Evolutionary conservation across 768 basidiomycete species (phyloP).

Genomic region (Kwoniella bestiolae): DNA sequence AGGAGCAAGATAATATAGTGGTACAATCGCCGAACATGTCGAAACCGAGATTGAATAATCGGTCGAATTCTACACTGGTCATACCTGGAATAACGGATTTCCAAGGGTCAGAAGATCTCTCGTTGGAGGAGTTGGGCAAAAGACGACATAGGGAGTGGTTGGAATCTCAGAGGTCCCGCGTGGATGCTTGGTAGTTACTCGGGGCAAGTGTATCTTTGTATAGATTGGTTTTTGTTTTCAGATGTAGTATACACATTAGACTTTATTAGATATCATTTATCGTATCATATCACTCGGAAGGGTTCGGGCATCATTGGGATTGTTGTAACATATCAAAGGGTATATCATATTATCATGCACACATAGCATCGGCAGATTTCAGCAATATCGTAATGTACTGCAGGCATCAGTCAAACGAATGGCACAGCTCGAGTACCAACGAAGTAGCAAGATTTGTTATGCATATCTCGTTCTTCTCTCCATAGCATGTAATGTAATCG

Average conservation of each 20-base stretch:
- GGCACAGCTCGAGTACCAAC: too few species aligned
- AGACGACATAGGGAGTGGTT: slow-evolving; percentile 40
- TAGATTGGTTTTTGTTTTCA: too few species aligned
- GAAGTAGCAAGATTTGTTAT: not conserved
- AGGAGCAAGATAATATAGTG: slow-evolving; percentile 1
- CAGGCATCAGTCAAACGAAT: too few species aligned
- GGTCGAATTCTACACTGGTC: not conserved
- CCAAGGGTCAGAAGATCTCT: slow-evolving; percentile 19
- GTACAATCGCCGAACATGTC: slow-evolving; percentile 10
- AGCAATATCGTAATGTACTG: too few species aligned
- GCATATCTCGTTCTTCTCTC: not conserved
- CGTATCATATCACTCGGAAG: too few species aligned
- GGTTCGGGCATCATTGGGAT: not conserved
- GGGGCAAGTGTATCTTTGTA: too few species aligned
- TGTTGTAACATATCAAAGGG: not conserved
- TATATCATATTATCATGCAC: not conserved
- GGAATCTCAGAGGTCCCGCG: slow-evolving; percentile 7
- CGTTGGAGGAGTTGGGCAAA: slow-evolving; percentile 45
- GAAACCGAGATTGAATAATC: not conserved
- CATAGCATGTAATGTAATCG: not conserved
- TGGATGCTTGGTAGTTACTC: slow-evolving; percentile 20
- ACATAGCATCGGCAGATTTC: too few species aligned
- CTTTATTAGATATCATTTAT: too few species aligned
- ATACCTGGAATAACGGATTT: slow-evolving; percentile 22
- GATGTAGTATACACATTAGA: not conserved